Evolutionary conservation across 176 grass and related monocot genomes (phyloP), one percentile per base, ranked within the genome.

Genomic region (Oryza longistaminata): DNA sequence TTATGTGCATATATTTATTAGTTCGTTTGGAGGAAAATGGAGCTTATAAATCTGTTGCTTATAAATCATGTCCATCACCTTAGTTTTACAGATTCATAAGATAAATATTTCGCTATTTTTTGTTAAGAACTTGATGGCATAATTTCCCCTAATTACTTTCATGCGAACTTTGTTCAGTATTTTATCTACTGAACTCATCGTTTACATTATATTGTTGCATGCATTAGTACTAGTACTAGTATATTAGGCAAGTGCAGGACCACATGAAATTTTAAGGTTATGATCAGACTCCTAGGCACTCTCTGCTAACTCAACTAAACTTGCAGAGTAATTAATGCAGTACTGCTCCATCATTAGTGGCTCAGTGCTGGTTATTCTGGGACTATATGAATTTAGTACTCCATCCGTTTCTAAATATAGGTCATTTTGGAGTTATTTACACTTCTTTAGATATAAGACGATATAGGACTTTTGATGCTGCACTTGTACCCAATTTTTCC

Each of bases 231-330:
- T 67, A 29, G 25, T 19, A 67, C 10, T 62, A 62, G 62, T 46
- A 42, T 67, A 42, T 67, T 67, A 29, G 25, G 66, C 19, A 29
- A 48, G 65, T 67, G 24, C 5, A 48, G 77, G 40, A 79, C 62
- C 62, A 79, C 77, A 79, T 79, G 62, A 67, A 79, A 79, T 79
- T 67, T 79, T 79, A 67, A 79, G 77, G 21, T 67, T 21, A 49
- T 31, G 29, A 31, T 35, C 15, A 35, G 27, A 66, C 14, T 7
- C 40, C 29, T 79, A 62, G 24, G 29, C 29, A 31, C 29, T 31
- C n/a, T 72, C 6, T 27, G 71, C 15, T 15, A 48, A 48, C 31
- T 74, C 6, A 27, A 3, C 61, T 43, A n/a, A 14, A 14, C 24
- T 25, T 26, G 7, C 46, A 12, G n/a, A 48, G 14, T 42, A 27